These are phyloP conservation scores for Ascodesmis nigricans DNA, from an alignment of 495 filamentous ascomycete genomes.

Conservation along the genomic window DNA sequence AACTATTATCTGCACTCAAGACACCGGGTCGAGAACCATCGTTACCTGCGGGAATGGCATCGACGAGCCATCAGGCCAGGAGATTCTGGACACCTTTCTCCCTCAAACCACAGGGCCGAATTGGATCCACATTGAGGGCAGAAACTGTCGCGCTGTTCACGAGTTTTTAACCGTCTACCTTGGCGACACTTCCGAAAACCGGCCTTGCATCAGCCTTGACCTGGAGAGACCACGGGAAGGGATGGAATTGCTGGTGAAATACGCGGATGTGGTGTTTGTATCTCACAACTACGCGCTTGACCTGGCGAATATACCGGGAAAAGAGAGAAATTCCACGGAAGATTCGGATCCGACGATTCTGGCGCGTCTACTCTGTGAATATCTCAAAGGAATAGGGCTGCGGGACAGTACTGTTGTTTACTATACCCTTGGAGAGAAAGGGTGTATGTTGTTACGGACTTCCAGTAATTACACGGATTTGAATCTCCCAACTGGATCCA, in stretches of 20 bases:
- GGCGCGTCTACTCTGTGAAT: background rate
- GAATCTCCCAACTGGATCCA: background rate
- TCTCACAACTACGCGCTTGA: slow-evolving; percentile 6
- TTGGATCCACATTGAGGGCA: slow-evolving; percentile 11
- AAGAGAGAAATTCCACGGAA: background rate
- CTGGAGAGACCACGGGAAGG: slow-evolving; percentile 10
- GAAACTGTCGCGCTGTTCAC: slow-evolving; percentile 6
- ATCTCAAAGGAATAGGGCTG: background rate
- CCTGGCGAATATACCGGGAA: slow-evolving; percentile 3
- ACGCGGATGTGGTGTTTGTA: slow-evolving; percentile 8
- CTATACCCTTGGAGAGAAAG: slow-evolving; percentile 5
- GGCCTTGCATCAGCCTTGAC: slow-evolving; percentile 6
- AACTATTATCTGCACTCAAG: background rate
- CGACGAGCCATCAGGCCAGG: background rate
- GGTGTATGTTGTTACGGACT: slow-evolving; percentile 5
- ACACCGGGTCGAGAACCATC: background rate
- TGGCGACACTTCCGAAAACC: background rate
- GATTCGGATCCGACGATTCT: background rate
- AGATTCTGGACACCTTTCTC: background rate
- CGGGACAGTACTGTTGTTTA: slow-evolving; percentile 3
- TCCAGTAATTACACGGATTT: background rate
- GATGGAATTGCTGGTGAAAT: slow-evolving; percentile 3
- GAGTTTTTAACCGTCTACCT: background rate
- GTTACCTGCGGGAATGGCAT: background rate
- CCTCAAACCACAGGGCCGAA: background rate